These are phyloP conservation scores for Suillus bovinus DNA, from an alignment of 768 basidiomycete genomes.

Conservation along the genomic window DNA sequence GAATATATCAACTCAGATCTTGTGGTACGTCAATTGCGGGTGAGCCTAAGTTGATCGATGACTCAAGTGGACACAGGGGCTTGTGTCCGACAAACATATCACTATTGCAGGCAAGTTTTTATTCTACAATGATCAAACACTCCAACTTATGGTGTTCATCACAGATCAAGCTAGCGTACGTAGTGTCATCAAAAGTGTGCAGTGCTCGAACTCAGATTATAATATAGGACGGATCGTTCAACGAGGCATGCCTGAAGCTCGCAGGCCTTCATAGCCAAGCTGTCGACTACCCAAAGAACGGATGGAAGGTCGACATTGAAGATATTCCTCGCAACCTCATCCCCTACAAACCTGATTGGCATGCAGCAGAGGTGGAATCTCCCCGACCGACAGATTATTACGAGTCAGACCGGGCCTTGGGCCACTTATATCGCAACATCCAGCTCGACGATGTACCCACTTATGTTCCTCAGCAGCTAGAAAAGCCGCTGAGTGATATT, in stretches of 20 bases:
- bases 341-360: conserved; percentile 79
- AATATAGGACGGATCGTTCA: conserved; percentile 58
- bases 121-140: background rate
- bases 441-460: conserved; percentile 38
- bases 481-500: conserved; percentile 33
- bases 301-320: conserved; percentile 58
- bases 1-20: conserved; percentile 86
- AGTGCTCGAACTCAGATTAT: background rate
- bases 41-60: background rate
- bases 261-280: conserved; percentile 62
- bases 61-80: conserved; percentile 45
- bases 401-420: conserved; percentile 67
- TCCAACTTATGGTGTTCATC: background rate
- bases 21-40: conserved; percentile 45
- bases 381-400: conserved; percentile 69
- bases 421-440: conserved; percentile 68
- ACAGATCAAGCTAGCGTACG: conserved; percentile 71
- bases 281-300: conserved; percentile 82
- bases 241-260: conserved; percentile 54
- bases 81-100: conserved; percentile 67
- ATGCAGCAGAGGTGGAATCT: conserved; percentile 55
- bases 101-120: conserved; percentile 61
- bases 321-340: conserved; percentile 57
- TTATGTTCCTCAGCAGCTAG: conserved; percentile 13
- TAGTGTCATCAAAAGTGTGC: background rate